Evolutionary conservation across 2,329 filamentous ascomycete species (phyloP), one percentile per base, ranked within the genome.

Genomic region (Colletotrichum salicis): DNA sequence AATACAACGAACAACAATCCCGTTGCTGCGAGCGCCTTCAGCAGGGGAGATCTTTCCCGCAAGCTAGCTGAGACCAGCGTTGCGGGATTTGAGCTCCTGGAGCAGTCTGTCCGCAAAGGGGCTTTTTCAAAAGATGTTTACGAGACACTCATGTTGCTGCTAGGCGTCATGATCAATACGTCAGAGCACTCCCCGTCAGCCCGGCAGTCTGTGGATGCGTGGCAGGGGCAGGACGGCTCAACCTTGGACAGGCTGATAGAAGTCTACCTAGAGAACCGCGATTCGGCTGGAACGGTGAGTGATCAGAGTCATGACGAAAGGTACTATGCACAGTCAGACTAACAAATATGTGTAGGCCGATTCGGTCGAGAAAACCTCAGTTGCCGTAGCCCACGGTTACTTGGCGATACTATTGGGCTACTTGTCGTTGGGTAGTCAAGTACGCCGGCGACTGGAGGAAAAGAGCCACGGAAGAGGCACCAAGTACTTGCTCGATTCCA

Each of bases 151-250:
- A 89, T 97, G 60, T 86, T 98, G 54, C 88, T 93, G 64, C 84
- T 97, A 51, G 95, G 94, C 0, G 90, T 94, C 27, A 89, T 96
- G 81, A 97, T 97, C 80, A 98, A 98, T 77, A 88, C 98, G 66
- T 89, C 94, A 10, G 95, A 97, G 79, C 92, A 94, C 78, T 94
- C 91, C 77, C 85, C 90, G 19, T 80, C 85, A 27, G 91, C 93
- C 13, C 86, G 91, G 64, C 80, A 82, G 22, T 79, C 79, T 6
- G 71, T 83, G 3, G 76, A 76, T 0, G 74, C 73, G 11, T 74
- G 74, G 73, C 67, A 70, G 19, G 89, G 78, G 72, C 79, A 72
- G 75, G 80, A 74, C 66, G 77, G 82, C 79, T 77, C 84, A 60
- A 78, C 89, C 8, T 81, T 95, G 45, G 86, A 90, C 60, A 82